Evolutionary conservation across 805 yeast genomes (phyloP).

Genomic region (Pichia nakasei): DNA sequence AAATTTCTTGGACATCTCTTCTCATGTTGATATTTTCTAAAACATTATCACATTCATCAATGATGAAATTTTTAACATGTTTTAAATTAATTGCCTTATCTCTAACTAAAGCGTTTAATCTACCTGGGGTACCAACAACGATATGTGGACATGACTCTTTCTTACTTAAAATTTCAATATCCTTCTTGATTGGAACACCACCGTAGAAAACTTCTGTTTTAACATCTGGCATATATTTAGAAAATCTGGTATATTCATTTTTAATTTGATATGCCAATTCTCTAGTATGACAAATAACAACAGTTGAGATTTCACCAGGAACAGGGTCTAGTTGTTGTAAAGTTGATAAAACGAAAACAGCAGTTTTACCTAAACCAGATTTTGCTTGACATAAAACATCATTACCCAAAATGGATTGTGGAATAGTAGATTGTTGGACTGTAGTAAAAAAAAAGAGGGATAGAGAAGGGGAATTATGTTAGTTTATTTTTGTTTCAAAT

Average conservation of each 20-base stretch:
- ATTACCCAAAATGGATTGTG: conserved; percentile 95
- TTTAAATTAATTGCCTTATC: conserved; percentile 82
- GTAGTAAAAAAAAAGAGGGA: conserved; percentile 1
- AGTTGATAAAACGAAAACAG: conserved; percentile 92
- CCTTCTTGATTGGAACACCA: conserved; percentile 81
- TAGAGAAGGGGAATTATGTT: not conserved
- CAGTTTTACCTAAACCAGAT: conserved; percentile 99
- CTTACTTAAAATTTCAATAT: conserved; percentile 79
- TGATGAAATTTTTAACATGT: conserved; percentile 87
- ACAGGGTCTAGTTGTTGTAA: conserved; percentile 96
- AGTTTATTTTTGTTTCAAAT: not conserved
- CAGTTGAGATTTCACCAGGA: conserved; percentile 90
- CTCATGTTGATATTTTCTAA: conserved; percentile 85
- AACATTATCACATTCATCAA: conserved; percentile 98
- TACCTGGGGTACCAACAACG: conserved; percentile 97
- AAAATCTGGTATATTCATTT: conserved; percentile 94
- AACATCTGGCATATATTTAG: conserved; percentile 97
- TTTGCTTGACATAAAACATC: conserved; percentile 98
- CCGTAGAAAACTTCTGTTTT: conserved; percentile 96
- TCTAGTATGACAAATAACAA: conserved; percentile 96
- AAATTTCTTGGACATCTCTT: conserved; percentile 96
- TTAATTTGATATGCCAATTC: conserved; percentile 97
- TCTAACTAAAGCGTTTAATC: conserved; percentile 87
- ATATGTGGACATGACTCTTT: conserved; percentile 94
- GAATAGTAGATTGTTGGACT: conserved; percentile 98